phyloP scores from a whole-genome alignment of 73 alveolate genomes.

The Tetrahymena thermophila region DNA sequence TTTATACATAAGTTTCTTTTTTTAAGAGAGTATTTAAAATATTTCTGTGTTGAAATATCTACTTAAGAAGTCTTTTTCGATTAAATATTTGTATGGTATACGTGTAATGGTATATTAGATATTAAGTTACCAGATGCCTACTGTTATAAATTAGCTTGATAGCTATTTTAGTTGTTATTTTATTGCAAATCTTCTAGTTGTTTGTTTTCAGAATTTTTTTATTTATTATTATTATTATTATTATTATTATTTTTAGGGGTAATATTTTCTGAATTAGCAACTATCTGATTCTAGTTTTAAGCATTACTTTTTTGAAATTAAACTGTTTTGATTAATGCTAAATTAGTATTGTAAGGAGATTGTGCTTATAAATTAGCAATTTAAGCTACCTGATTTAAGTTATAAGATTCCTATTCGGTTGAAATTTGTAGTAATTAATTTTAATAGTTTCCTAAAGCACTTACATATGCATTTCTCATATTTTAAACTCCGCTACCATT shows the following conservation, averaged over 20 bases:
- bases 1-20: neutral
- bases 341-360: neutral
- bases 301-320: neutral
- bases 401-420: neutral
- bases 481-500: neutral
- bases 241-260: neutral
- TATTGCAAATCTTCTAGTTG: neutral
- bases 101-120: neutral
- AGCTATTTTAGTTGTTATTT: too few relatives aligned
- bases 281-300: neutral
- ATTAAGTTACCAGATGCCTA: neutral
- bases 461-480: neutral
- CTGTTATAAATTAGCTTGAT: neutral
- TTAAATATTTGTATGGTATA: neutral
- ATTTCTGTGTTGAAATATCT: neutral
- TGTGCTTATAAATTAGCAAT: neutral
- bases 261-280: neutral
- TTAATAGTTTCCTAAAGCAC: neutral
- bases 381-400: neutral
- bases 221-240: too few relatives aligned
- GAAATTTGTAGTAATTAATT: neutral
- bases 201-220: neutral
- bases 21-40: neutral
- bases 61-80: neutral
- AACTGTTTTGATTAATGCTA: neutral